Evolutionary conservation across 1,284 basidiomycete species (phyloP).

Genomic region (Termitomyces sp.): DNA sequence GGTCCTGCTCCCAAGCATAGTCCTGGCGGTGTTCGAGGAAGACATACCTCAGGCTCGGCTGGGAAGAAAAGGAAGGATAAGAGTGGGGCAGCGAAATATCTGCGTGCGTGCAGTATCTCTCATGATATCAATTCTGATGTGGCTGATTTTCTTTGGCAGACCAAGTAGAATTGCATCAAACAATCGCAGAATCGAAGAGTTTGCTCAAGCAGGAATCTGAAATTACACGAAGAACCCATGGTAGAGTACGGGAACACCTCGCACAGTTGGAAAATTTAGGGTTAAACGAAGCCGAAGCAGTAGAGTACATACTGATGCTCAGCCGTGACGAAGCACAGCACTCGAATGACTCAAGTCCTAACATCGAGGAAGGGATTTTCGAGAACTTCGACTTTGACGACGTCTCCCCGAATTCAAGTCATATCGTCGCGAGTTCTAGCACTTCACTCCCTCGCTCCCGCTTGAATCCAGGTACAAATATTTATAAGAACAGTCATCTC

Average conservation of each 20-base stretch:
- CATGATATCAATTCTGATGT: constrained; percentile 14
- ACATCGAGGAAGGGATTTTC: constrained; percentile 52
- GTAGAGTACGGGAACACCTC: constrained; percentile 52
- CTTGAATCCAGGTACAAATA: constrained; percentile 11
- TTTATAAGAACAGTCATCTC: constrained; percentile 9
- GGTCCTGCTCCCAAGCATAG: constrained; percentile 36
- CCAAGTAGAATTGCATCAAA: constrained; percentile 58
- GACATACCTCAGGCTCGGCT: constrained; percentile 18
- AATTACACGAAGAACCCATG: constrained; percentile 32
- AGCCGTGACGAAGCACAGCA: constrained; percentile 67
- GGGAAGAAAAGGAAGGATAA: constrained; percentile 32
- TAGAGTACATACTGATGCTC: constrained; percentile 83
- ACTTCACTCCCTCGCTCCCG: constrained; percentile 1
- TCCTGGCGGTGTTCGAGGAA: constrained; percentile 27
- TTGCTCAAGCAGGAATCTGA: constrained; percentile 47
- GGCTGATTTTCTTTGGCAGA: constrained; percentile 34
- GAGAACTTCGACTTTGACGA: constrained; percentile 47
- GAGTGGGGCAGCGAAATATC: constrained; percentile 35
- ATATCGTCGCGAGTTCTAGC: constrained; percentile 8
- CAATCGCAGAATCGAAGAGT: constrained; percentile 56
- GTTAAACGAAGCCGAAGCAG: constrained; percentile 70
- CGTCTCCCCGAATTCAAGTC: background rate
- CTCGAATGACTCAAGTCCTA: background rate
- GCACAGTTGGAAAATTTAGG: constrained; percentile 59
- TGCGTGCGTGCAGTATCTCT: constrained; percentile 37